Base-by-base conservation (phyloP, 73 alveolate genomes). In the Stentor roeselii region DNA sequence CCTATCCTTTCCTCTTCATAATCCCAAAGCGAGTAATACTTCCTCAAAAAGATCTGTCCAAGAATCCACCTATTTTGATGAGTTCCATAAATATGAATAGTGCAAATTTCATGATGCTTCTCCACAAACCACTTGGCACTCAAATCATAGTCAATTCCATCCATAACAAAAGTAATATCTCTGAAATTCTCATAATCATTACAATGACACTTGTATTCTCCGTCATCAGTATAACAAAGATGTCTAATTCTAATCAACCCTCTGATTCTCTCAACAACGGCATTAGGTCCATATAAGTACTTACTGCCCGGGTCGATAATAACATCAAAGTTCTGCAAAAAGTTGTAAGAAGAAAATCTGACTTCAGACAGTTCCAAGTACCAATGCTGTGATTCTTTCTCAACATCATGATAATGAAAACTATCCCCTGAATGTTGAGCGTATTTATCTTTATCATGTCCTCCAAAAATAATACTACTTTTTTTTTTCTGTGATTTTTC, bases 1-100 rank as follows among this genome's bases (percentile, higher is more conserved):
- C 80, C 80, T 27, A 67, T 67, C 14, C 80, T n/a, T 67, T 2
- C 34, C 34, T 34, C 80, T 2, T 67, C 41, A 2, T 67, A 67
- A 32, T 67, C 80, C n/a, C 37, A 67, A 30, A 67, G 21, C 0
- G 80, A 21, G 41, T 67, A 67, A 2, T 67, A 67, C 37, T 34
- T 67, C 2, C 80, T 67, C 27, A 67, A 34, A 30, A 67, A 67
- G 50, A 67, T 32, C 2, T 34, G 27, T 67, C 80, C 80, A 67
- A 67, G 42, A 32, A 67, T 67, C 80, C 80, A 67, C 27, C 34
- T 27, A 1, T 67, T 27, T 21, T 21, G 15, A 67, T 67, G 27
- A 0, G 41, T 32, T 11, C 41, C 80, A 11, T 30, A 32, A 21
- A 67, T 32, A 21, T 67, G 41, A 21, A 67, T 21, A 32, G 14